Evolutionary conservation across 768 basidiomycete genomes (phyloP).

Genomic region (Xerocomellus amylosporus): DNA sequence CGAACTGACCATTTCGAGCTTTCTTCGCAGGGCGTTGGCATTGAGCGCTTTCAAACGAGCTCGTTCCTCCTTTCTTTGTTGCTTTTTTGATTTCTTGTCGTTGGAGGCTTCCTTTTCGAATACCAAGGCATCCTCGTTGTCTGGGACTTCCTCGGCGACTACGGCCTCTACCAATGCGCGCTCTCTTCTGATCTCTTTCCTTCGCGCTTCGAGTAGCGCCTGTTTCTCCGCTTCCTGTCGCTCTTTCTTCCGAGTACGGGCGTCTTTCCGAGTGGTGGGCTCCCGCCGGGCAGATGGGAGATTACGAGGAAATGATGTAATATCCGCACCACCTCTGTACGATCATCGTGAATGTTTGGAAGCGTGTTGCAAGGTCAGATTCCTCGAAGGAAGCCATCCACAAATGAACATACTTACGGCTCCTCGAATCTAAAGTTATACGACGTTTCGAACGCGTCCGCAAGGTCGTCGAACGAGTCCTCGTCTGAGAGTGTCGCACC

Average conservation of each 20-base stretch:
- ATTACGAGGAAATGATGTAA: slow-evolving; percentile 75
- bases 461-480: slow-evolving; percentile 84
- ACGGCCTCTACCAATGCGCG: slow-evolving; percentile 60
- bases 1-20: slow-evolving; percentile 67
- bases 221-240: slow-evolving; percentile 66
- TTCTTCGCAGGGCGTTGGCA: slow-evolving; percentile 73
- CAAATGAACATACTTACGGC: slow-evolving; percentile 53
- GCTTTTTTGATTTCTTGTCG: slow-evolving; percentile 24
- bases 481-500: slow-evolving; percentile 49
- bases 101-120: slow-evolving; percentile 64
- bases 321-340: slow-evolving; percentile 58
- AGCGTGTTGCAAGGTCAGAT: background rate
- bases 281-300: slow-evolving; percentile 64
- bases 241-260: slow-evolving; percentile 72
- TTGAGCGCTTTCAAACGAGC: slow-evolving; percentile 80
- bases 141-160: slow-evolving; percentile 66
- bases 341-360: background rate
- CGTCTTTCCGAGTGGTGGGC: slow-evolving; percentile 79
- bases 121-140: slow-evolving; percentile 39
- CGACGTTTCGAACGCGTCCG: slow-evolving; percentile 89
- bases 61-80: slow-evolving; percentile 63
- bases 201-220: slow-evolving; percentile 76
- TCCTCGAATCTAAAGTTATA: slow-evolving; percentile 99
- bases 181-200: slow-evolving; percentile 73
- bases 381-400: background rate